Base-by-base conservation (phyloP, 805 yeast genomes). In the Cyberlindnera lachancei region DNA sequence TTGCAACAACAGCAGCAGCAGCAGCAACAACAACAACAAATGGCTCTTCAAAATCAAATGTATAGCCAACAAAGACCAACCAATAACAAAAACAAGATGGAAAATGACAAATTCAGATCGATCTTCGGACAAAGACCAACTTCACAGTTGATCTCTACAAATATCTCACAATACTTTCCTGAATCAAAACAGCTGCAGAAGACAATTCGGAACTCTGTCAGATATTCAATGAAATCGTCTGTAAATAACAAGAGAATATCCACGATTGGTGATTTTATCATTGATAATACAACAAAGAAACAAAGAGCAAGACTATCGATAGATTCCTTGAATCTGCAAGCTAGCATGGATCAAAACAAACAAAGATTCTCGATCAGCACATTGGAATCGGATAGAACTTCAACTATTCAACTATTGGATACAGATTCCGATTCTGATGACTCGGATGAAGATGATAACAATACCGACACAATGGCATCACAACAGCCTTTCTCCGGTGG, bases 51-150 rank as follows among this genome's bases (percentile, higher is more conserved):
- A n/a, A n/a, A n/a, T n/a, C n/a, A n/a, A n/a, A n/a, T n/a, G n/a
- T n/a, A n/a, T n/a, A n/a, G n/a, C n/a, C n/a, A n/a, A n/a, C n/a
- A n/a, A n/a, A n/a, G n/a, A n/a, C n/a, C n/a, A n/a, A n/a, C n/a
- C n/a, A n/a, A n/a, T n/a, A 36, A 41, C 7, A 34, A 37, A 20
- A 18, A 4, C 13, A 15, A 19, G 6, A 23, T 32, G 4, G 35
- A 34, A 8, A 13, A 16, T 3, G 39, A 38, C 8, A 42, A 51
- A 23, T 50, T 51, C 35, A 55, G 67, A 34, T 54, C 59, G 29
- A 53, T 83, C 37, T 79, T 79, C 55, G 94, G 94, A 16, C 95
- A 85, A 55, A 68, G 98, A 49, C 98, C 98, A 6, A 88, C 97
- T 1, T 79, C 92, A 38, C 94, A 86, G 51, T 70, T 88, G 45